Base-by-base conservation (phyloP, 345 rosid genomes). In the Salix koriyanagi region DNA sequence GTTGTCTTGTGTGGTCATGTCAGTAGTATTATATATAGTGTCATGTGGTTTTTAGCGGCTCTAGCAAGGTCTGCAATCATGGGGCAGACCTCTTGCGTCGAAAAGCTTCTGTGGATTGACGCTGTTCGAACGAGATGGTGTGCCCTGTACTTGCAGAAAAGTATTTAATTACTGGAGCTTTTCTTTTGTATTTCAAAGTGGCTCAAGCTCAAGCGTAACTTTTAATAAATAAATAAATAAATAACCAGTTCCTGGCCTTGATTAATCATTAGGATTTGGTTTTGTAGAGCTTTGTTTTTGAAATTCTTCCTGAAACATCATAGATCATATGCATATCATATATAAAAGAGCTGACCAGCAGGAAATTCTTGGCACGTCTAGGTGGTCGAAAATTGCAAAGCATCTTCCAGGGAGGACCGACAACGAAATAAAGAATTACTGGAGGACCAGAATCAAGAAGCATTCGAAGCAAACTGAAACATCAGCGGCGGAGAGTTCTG, bases 341-440 rank as follows among this genome's bases (percentile, higher is more conserved):
- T 28, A 28, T n/a, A 56, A 56, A 23, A 56, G 25, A 21, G n/a
- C 25, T 56, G 62, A n/a, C 62, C 62, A 3, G 62, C 9, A 56
- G 62, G 62, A n/a, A 0, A n/a, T 56, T n/a, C 5, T 1, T 56
- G 62, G 62, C 62, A 10, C 26, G n/a, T 10, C 4, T 75, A 92
- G 97, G 88, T 92, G 97, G 97, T 92, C 97, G 0, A 92, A 96
- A 83, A 96, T 96, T 14, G 99, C 98, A 0, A 96, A 96, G 86
- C 97, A 92, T 76, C 85, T 96, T 14, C 98, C 98, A 10, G 99
- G 99, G 73, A 92, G 99, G 84, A 96, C 99, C 0, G 99, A 96
- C 76, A 96, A 96, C 65, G 99, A 96, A 67, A 96, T 96, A 76
- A 96, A 96, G 80, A 96, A 96, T 25, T 96, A 84, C 70, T 96